These are phyloP conservation scores for Agrocybe praecox DNA, from an alignment of 768 basidiomycete species.

Conservation along the genomic window DNA sequence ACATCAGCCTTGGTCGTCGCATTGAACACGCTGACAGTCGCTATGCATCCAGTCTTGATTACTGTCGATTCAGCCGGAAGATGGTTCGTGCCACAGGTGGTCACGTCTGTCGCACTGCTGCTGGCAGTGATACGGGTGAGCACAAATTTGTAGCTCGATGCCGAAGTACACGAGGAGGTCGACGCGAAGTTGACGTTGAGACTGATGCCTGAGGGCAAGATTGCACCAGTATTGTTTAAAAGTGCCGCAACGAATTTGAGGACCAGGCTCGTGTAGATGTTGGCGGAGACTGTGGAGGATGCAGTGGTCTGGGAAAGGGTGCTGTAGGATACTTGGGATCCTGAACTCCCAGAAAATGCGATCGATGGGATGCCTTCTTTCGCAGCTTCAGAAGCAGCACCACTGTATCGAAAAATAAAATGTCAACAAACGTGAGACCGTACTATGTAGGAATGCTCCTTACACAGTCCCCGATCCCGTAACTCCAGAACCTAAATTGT, in stretches of 20 bases:
- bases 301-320: conserved; percentile 41
- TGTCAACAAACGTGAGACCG: neutral
- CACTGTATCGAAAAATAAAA: conserved; percentile 29
- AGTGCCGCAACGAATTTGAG: conserved; percentile 38
- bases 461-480: conserved; percentile 45
- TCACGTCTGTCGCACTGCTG: conserved; percentile 38
- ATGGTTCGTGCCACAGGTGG: conserved; percentile 43
- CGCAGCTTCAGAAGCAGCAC: conserved; percentile 51
- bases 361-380: conserved; percentile 50
- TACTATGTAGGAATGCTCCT: conserved; percentile 12
- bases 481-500: conserved; percentile 34
- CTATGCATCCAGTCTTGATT: conserved; percentile 42
- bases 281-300: conserved; percentile 35
- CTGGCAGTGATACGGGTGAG: conserved; percentile 40
- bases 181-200: conserved; percentile 57
- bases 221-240: conserved; percentile 29
- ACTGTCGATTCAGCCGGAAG: conserved; percentile 46
- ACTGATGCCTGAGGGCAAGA: conserved; percentile 42
- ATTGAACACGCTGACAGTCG: conserved; percentile 48
- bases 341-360: conserved; percentile 46
- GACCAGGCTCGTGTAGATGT: conserved; percentile 45
- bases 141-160: conserved; percentile 42
- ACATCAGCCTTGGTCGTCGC: conserved; percentile 47
- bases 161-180: conserved; percentile 36
- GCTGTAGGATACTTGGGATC: conserved; percentile 50